Base-by-base conservation (phyloP, 2,329 filamentous ascomycete species). In the Hymenoscyphus fructigenus region DNA sequence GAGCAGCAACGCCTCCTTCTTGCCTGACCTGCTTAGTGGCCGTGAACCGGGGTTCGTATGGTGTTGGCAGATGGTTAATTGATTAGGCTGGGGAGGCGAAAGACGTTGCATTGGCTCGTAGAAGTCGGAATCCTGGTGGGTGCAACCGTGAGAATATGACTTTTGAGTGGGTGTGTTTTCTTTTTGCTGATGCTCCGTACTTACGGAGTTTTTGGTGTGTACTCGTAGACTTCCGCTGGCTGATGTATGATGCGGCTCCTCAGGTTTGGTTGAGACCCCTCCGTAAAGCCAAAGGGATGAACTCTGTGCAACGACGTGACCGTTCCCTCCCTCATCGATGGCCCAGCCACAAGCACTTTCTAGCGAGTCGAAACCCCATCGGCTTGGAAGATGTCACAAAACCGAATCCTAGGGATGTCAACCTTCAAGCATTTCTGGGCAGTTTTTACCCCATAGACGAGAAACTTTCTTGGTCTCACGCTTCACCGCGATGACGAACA, bases 71-170 rank as follows among this genome's bases (percentile, higher is more conserved):
- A 23, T 50, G 44, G 44, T 23, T 23, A 23, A 50, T 23, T 20
- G 44, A 23, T 23, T 23, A 23, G n/a, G 44, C 6, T 50, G 44
- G n/a, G 44, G 44, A 50, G 36, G 36, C 44, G 44, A 50, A 50
- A 50, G 44, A 50, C 44, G 44, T 50, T 50, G 44, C 44, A 50
- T 50, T 50, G 44, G 44, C 44, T 50, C 44, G 44, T 50, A 50
- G 44, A 38, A 10, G 44, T 7, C 23, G n/a, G 44, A 20, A 50
- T 50, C 20, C n/a, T 50, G 20, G 44, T 47, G n/a, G 9, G 44
- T 50, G 44, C 20, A 47, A 20, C 41, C 41, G 20, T 23, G 20
- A 23, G 15, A 47, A 47, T 7, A 10, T 47, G 41, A 38, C 34
- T 38, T 3, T 47, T 9, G 17, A 5, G 3, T 20, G 3, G 44